Percentiles rank a stretch among this genome's conserved stretches.
Evolutionary conservation across 2,329 filamentous ascomycete genomes (phyloP).

Genomic region (Phaeophleospora eucalypticola): DNA sequence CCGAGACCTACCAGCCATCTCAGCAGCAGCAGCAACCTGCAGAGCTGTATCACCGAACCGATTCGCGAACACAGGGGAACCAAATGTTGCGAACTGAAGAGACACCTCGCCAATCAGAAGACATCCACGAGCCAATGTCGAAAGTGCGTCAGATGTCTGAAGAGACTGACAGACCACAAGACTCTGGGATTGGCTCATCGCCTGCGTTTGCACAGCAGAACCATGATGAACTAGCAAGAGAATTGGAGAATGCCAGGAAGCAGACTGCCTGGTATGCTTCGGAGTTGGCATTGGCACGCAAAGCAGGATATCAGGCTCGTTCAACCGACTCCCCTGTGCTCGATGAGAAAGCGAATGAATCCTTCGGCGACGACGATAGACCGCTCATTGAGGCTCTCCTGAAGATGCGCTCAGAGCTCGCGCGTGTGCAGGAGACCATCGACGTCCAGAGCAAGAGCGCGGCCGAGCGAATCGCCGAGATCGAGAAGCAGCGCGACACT

Average conservation of each 20-base stretch:
- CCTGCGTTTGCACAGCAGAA: conserved; percentile 61
- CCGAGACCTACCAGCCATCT: conserved; percentile 32
- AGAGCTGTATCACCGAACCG: conserved; percentile 13
- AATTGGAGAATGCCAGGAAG: conserved; percentile 78
- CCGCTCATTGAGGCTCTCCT: conserved; percentile 88
- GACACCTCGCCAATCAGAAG: conserved; percentile 23
- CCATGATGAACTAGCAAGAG: conserved; percentile 68
- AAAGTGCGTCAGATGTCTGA: conserved; percentile 27
- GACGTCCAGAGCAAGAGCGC: conserved; percentile 83
- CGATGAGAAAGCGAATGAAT: conserved; percentile 71
- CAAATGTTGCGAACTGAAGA: conserved; percentile 28
- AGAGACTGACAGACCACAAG: conserved; percentile 51
- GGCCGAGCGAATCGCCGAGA: conserved; percentile 84
- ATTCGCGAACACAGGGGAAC: conserved; percentile 25
- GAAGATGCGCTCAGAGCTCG: conserved; percentile 82
- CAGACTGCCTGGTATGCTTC: conserved; percentile 97
- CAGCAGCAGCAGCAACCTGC: conserved; percentile 17
- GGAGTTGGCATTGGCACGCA: conserved; percentile 84
- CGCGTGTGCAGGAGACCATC: conserved; percentile 83
- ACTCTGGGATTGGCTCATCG: conserved; percentile 57
- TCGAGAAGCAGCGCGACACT: conserved; percentile 88
- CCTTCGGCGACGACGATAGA: conserved; percentile 86
- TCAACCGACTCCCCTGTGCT: conserved; percentile 58
- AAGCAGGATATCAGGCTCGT: conserved; percentile 75
- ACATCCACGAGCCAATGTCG: conserved; percentile 24